Evolutionary conservation across 2,329 filamentous ascomycete species (phyloP).

Genomic region (Diaporthe ilicicola): DNA sequence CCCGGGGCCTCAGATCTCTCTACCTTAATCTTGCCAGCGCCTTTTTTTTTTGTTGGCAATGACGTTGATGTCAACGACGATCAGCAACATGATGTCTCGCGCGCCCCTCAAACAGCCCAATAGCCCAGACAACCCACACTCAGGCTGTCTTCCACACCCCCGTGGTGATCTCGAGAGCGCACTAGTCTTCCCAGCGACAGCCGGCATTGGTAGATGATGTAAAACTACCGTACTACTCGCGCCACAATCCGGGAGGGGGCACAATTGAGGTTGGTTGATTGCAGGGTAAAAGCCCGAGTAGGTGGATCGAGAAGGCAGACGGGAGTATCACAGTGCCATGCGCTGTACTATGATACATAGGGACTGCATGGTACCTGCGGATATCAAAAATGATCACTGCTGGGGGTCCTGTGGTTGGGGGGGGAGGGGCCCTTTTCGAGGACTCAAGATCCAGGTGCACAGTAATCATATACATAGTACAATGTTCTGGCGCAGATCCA

Average conservation of each 20-base stretch:
- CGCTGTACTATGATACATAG: not conserved
- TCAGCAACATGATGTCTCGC: not conserved
- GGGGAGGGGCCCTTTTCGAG: not conserved
- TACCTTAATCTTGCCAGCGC: conserved; percentile 10
- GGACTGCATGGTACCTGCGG: conserved; percentile 14
- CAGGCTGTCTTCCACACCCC: not conserved
- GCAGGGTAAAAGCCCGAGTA: conserved; percentile 6
- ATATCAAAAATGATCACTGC: conserved; percentile 16
- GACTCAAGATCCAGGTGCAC: not conserved
- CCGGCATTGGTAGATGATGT: conserved; percentile 23
- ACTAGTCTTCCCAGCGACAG: conserved; percentile 5
- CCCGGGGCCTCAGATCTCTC: conserved; percentile 2
- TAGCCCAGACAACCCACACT: not conserved
- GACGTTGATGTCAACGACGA: conserved; percentile 1
- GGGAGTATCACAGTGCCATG: not conserved
- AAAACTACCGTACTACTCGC: conserved; percentile 12
- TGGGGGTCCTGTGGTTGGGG: not conserved
- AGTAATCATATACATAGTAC: not conserved
- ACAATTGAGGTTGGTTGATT: conserved; percentile 15
- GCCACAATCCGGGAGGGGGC: conserved; percentile 12
- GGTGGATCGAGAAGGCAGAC: conserved; percentile 7
- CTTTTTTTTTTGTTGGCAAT: not conserved
- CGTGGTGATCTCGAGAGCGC: not conserved
- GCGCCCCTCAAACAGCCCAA: conserved; percentile 8
- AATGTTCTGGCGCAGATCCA: conserved; percentile 3